A percentile compares a stretch with the other conserved stretches of the same genome.
Evolutionary conservation across 1,139 yeast genomes (phyloP).

Genomic region (Candida pseudoviswanathii): DNA sequence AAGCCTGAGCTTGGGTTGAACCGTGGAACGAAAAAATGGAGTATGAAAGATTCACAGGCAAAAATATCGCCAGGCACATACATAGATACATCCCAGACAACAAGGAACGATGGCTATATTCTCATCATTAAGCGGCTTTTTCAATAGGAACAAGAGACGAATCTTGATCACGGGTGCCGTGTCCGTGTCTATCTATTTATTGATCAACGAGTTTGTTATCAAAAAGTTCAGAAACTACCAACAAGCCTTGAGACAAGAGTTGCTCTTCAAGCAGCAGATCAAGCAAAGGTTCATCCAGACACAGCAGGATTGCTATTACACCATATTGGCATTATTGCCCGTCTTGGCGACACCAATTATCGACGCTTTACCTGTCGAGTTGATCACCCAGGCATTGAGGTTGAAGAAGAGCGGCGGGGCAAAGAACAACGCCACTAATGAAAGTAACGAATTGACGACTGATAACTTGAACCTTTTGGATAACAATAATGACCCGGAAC

Average conservation of each 20-base stretch:
- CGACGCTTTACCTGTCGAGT: slow-evolving; percentile 69
- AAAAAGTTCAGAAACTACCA: slow-evolving; percentile 67
- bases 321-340: slow-evolving; percentile 82
- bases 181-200: slow-evolving; percentile 58
- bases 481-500: slow-evolving; percentile 26
- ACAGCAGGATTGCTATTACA: slow-evolving; percentile 85
- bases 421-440: slow-evolving; percentile 19
- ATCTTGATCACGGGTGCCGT: slow-evolving; percentile 60
- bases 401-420: slow-evolving; percentile 45
- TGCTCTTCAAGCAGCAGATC: slow-evolving; percentile 78
- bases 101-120: slow-evolving; percentile 42
- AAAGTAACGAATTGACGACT: slow-evolving; percentile 38
- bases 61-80: background rate
- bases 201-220: slow-evolving; percentile 60
- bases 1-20: background rate
- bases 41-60: slow-evolving; percentile 1
- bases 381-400: slow-evolving; percentile 70
- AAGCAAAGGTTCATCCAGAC: slow-evolving; percentile 81
- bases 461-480: slow-evolving; percentile 43
- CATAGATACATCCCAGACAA: background rate
- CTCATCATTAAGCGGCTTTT: slow-evolving; percentile 56
- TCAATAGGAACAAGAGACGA: slow-evolving; percentile 64
- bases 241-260: slow-evolving; percentile 69
- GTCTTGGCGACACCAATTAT: slow-evolving; percentile 69
- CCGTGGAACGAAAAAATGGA: slow-evolving; percentile 4